Evolutionary conservation across 108 stramenopile species (phyloP).

Genomic region (Aureococcus anophagefferens): DNA sequence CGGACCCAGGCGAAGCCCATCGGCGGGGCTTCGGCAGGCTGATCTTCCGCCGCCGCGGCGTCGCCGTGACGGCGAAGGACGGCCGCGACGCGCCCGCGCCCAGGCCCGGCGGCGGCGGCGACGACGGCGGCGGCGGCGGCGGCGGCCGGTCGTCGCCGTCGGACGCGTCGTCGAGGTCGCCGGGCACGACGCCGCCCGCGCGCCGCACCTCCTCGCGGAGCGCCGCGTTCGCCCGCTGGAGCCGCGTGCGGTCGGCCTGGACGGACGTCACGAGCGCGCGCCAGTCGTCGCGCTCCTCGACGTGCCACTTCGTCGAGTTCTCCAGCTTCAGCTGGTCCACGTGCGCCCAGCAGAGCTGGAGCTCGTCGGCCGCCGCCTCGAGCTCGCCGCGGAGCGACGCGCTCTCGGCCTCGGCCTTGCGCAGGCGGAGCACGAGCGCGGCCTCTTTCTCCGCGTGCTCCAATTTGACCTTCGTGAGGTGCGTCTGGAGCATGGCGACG

Average conservation of each 20-base stretch:
- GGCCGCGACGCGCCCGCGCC: no score
- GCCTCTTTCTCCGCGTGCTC: background rate
- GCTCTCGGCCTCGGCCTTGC: background rate
- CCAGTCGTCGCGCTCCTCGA: conserved; percentile 42
- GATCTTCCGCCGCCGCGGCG: no score
- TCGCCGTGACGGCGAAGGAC: no score
- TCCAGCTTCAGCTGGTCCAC: conserved; percentile 30
- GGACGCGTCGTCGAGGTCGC: no score
- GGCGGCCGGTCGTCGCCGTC: no score
- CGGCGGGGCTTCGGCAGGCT: no score
- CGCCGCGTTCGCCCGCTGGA: conserved; percentile 22
- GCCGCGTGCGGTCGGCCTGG: conserved; percentile 20
- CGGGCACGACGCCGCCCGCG: no score
- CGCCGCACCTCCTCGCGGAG: background rate
- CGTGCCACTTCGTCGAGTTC: conserved; percentile 24
- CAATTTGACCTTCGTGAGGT: background rate
- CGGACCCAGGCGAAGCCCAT: no score
- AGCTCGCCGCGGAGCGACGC: background rate
- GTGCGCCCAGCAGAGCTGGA: background rate
- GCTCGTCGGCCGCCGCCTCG: background rate
- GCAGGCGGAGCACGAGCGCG: no score
- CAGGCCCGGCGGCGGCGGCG: no score
- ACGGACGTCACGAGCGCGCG: conserved; percentile 26
- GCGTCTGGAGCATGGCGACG: background rate
- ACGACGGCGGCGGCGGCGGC: no score